A percentile compares a stretch with the other conserved stretches of the same genome.
Conservation (phyloP, 2,329 filamentous ascomycete genomes). For the Aureobasidium sp. region DNA sequence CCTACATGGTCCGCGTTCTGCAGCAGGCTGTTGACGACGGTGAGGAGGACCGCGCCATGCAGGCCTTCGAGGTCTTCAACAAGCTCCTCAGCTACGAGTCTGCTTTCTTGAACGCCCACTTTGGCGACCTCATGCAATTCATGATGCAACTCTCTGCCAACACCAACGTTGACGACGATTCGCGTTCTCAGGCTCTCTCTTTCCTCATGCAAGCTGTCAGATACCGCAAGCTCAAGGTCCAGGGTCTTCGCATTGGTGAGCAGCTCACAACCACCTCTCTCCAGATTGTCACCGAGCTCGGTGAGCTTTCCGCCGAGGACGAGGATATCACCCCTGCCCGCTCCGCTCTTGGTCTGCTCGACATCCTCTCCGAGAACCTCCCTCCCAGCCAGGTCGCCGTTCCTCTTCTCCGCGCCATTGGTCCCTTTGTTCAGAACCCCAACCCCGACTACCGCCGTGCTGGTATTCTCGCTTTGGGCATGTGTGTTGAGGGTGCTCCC, state of each 20-base stretch:
- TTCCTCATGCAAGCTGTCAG: conserved; percentile 90
- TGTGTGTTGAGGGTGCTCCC: conserved; percentile 91
- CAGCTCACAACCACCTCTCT: conserved; percentile 81
- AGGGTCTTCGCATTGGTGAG: conserved; percentile 78
- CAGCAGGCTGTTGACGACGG: conserved; percentile 68
- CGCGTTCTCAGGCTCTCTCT: conserved; percentile 78
- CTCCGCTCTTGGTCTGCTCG: conserved; percentile 77
- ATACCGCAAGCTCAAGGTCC: conserved; percentile 92
- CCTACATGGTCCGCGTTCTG: conserved; percentile 80
- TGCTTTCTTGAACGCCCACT: conserved; percentile 71
- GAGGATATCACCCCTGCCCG: conserved; percentile 81
- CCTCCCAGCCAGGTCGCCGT: conserved; percentile 92
- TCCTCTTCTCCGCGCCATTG: conserved; percentile 78
- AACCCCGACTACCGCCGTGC: conserved; percentile 78
- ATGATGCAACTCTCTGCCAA: conserved; percentile 84
- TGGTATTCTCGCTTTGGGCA: conserved; percentile 83
- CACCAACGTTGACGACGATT: conserved; percentile 70
- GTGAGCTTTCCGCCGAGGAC: conserved; percentile 61
- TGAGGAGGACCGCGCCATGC: conserved; percentile 81
- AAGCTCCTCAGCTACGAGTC: conserved; percentile 86
- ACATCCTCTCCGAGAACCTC: conserved; percentile 78
- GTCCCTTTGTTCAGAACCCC: conserved; percentile 65
- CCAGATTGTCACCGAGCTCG: conserved; percentile 83
- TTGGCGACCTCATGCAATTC: conserved; percentile 84
- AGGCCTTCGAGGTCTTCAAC: conserved; percentile 95